A percentile compares a stretch with the other conserved stretches of the same genome.
Conservation (phyloP, 1,284 basidiomycete species). For the Vanrija sp. region DNA sequence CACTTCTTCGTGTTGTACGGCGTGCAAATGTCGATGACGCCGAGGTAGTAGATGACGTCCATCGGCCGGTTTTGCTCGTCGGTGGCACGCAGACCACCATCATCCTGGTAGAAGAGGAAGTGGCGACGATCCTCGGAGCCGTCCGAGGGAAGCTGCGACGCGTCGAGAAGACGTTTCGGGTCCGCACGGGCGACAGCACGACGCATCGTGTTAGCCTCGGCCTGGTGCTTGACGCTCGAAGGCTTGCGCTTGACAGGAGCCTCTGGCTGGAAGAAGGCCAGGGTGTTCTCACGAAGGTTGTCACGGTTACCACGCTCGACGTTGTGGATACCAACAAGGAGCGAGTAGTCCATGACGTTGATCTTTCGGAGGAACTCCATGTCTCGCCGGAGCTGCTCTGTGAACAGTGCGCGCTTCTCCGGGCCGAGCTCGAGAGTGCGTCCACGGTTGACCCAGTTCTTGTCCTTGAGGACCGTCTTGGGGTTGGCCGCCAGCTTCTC, state of each 20-base stretch:
- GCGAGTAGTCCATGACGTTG: constrained; percentile 93
- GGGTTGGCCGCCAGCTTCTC: constrained; percentile 75
- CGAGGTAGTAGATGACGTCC: constrained; percentile 87
- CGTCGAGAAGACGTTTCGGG: constrained; percentile 63
- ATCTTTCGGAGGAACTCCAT: constrained; percentile 76
- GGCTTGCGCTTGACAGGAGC: constrained; percentile 57
- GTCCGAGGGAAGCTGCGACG: constrained; percentile 62
- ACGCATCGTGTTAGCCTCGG: constrained; percentile 75
- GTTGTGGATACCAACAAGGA: constrained; percentile 91
- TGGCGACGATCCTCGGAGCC: constrained; percentile 69
- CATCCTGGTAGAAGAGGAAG: constrained; percentile 94
- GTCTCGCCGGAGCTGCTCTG: constrained; percentile 84
- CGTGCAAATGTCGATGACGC: constrained; percentile 90
- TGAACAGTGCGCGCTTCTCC: constrained; percentile 83
- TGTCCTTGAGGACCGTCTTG: constrained; percentile 86
- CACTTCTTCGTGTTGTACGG: constrained; percentile 78
- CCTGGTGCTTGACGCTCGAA: constrained; percentile 57
- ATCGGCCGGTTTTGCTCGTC: constrained; percentile 72
- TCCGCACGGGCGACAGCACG: constrained; percentile 80
- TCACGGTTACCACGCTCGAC: constrained; percentile 86
- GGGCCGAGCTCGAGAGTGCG: constrained; percentile 83
- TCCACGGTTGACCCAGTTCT: constrained; percentile 87
- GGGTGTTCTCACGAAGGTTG: constrained; percentile 79
- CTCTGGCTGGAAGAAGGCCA: constrained; percentile 74
- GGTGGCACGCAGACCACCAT: constrained; percentile 87